These are phyloP conservation scores for Azolla pinnata DNA, from an alignment of 75 land plant species.

Conservation along the genomic window DNA sequence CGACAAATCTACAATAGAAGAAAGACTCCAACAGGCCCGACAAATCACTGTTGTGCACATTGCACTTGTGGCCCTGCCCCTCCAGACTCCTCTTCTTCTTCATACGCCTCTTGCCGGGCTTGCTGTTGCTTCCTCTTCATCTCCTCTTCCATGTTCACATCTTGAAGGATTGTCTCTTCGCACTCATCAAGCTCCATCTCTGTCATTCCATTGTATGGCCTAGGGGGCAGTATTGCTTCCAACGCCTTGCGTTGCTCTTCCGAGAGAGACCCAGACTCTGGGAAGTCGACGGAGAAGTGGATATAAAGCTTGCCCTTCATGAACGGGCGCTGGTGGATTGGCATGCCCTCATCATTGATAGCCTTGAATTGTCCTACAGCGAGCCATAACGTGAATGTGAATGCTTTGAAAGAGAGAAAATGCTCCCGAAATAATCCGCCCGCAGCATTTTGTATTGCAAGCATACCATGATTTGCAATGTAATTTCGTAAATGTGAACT, in stretches of 20 bases:
- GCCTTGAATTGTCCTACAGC: constrained; percentile 80
- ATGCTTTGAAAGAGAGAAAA: neutral
- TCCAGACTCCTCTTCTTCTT: constrained; percentile 60
- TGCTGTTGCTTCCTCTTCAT: constrained; percentile 66
- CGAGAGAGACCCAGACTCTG: constrained; percentile 37
- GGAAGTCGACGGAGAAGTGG: constrained; percentile 34
- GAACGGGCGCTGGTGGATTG: constrained; percentile 35
- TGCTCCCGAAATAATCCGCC: too few species aligned
- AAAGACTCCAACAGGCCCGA: too few species aligned
- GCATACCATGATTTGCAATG: too few species aligned
- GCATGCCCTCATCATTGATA: constrained; percentile 92
- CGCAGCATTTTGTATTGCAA: too few species aligned
- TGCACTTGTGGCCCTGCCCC: constrained; percentile 55
- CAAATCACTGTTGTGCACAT: constrained; percentile 57
- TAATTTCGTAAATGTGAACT: too few species aligned
- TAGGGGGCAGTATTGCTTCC: constrained; percentile 27
- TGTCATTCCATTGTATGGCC: constrained; percentile 9
- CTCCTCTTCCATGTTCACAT: constrained; percentile 87
- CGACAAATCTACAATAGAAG: too few species aligned
- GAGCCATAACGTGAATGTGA: neutral
- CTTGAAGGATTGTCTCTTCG: constrained; percentile 44
- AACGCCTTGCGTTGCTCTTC: constrained; percentile 22
- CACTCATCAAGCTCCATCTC: constrained; percentile 42
- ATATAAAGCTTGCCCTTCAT: constrained; percentile 79
- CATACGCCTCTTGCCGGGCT: constrained; percentile 77